Evolutionary conservation across 2,329 filamentous ascomycete species (phyloP).

Genomic region (Microdochium bolleyi): DNA sequence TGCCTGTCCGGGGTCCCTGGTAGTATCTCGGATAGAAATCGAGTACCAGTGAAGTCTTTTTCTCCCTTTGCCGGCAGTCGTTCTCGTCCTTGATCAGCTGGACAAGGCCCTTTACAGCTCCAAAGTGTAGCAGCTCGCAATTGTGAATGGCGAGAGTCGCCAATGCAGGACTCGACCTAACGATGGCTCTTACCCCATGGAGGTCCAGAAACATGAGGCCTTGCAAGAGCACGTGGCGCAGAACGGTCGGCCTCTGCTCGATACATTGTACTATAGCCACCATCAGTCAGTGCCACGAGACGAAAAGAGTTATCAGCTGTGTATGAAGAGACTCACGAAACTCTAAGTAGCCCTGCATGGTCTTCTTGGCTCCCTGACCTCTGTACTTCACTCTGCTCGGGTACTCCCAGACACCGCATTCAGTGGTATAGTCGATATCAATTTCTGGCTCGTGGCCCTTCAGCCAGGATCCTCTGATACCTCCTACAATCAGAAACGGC

Average conservation of each 20-base stretch:
- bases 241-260: background rate
- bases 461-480: background rate
- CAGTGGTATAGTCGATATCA: background rate
- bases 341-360: background rate
- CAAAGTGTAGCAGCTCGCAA: conserved; percentile 20
- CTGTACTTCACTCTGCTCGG: background rate
- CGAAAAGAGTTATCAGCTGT: background rate
- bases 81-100: conserved; percentile 8
- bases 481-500: background rate
- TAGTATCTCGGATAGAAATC: conserved; percentile 6
- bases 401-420: background rate
- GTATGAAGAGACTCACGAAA: background rate
- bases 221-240: conserved; percentile 4
- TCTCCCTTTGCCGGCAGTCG: background rate
- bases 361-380: background rate
- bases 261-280: background rate
- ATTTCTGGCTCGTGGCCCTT: background rate
- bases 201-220: conserved; percentile 14
- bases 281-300: background rate
- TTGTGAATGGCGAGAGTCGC: conserved; percentile 14
- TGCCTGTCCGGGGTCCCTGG: conserved; percentile 7
- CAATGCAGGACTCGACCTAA: conserved; percentile 10
- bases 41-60: conserved; percentile 8
- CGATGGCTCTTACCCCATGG: conserved; percentile 7
- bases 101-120: conserved; percentile 9